Conservation (phyloP, 306 rosid species). For the Ceratonia siliqua region DNA sequence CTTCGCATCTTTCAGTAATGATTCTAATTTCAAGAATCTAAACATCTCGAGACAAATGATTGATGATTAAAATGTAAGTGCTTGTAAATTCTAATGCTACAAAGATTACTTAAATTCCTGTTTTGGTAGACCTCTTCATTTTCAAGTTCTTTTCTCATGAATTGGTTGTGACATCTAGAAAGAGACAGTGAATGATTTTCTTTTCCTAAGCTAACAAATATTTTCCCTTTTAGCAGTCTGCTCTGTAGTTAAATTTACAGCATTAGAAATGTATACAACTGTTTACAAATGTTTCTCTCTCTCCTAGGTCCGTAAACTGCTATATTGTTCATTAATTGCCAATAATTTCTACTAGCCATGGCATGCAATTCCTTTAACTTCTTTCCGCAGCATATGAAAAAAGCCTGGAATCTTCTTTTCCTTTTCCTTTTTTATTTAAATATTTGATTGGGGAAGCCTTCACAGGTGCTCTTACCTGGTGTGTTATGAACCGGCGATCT, state of each 20-base stretch:
- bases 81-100: constrained; percentile 18
- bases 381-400: constrained; percentile 15
- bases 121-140: constrained; percentile 15
- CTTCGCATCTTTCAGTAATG: constrained; percentile 21
- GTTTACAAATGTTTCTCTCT: constrained; percentile 15
- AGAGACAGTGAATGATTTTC: neutral
- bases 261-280: neutral
- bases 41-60: constrained; percentile 20
- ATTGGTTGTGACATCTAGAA: constrained; percentile 8
- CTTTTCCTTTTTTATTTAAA: neutral
- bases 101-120: constrained; percentile 14
- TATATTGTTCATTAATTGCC: constrained; percentile 7
- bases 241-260: constrained; percentile 7
- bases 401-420: neutral
- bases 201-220: neutral
- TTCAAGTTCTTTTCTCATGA: constrained; percentile 15
- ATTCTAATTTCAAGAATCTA: constrained; percentile 16
- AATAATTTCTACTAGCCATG: constrained; percentile 3
- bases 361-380: neutral
- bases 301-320: neutral
- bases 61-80: constrained; percentile 25
- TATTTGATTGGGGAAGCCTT: constrained; percentile 14
- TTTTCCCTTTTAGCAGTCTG: neutral
- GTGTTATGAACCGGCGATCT: neutral
- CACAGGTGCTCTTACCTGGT: neutral